Conservation (phyloP, 2,329 filamentous ascomycete genomes). For the Diaporthe citrichinensis region DNA sequence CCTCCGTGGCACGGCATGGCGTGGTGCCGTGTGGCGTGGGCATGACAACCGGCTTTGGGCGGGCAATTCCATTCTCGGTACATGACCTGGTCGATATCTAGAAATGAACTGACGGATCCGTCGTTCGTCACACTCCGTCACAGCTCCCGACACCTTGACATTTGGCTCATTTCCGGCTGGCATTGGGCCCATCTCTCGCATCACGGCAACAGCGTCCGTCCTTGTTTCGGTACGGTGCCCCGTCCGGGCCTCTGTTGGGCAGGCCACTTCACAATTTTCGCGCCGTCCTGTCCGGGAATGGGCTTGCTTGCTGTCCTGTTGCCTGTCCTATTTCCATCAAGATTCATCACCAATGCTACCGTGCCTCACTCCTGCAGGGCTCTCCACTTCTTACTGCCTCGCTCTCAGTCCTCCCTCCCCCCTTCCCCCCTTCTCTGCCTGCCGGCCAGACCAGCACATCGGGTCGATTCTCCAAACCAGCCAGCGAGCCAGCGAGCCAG, state of each 20-base stretch:
- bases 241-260: constrained; percentile 14
- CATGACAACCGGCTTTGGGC: constrained; percentile 9
- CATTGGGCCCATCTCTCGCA: constrained; percentile 6
- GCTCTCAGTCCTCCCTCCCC: not conserved
- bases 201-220: constrained; percentile 33
- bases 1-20: constrained; percentile 14
- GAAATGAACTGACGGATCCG: constrained; percentile 29
- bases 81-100: not conserved
- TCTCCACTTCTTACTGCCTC: constrained; percentile 17
- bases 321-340: not conserved
- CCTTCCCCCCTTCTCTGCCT: not conserved
- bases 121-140: not conserved
- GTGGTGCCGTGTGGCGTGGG: constrained; percentile 17
- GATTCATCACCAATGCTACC: constrained; percentile 31
- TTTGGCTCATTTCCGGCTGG: constrained; percentile 22
- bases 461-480: constrained; percentile 5
- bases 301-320: not conserved
- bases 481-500: not conserved
- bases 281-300: not conserved
- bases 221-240: constrained; percentile 33
- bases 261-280: not conserved
- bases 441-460: constrained; percentile 30
- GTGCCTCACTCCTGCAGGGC: constrained; percentile 17
- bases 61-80: constrained; percentile 21
- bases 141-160: constrained; percentile 12